These are phyloP conservation scores for Neonectria punicea DNA, from an alignment of 2,329 filamentous ascomycete species.

Conservation along the genomic window DNA sequence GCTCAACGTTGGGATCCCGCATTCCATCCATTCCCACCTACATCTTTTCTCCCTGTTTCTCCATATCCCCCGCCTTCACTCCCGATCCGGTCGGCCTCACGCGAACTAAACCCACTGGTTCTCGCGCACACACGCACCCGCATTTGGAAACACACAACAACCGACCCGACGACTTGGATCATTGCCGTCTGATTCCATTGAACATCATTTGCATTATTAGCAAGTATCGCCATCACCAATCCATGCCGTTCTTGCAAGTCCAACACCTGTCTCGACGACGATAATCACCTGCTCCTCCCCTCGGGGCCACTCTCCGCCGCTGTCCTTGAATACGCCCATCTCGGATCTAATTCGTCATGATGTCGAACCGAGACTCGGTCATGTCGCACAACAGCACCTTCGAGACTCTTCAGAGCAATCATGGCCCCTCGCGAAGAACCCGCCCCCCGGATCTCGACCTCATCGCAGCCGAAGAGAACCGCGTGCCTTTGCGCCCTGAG, in stretches of 20 bases:
- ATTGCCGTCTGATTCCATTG: not conserved
- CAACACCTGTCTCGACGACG: slow-evolving; percentile 26
- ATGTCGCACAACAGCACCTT: slow-evolving; percentile 39
- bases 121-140: slow-evolving; percentile 24
- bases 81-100: not conserved
- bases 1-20: slow-evolving; percentile 28
- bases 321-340: not conserved
- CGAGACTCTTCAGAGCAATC: slow-evolving; percentile 40
- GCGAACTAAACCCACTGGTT: slow-evolving; percentile 1
- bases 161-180: slow-evolving; percentile 11
- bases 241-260: slow-evolving; percentile 31
- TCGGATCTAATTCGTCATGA: slow-evolving; percentile 9
- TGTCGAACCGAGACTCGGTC: slow-evolving; percentile 42
- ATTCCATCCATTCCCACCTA: slow-evolving; percentile 31
- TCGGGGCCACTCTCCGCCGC: slow-evolving; percentile 10
- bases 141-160: not conserved
- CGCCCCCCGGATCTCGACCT: slow-evolving; percentile 41
- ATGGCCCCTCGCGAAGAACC: slow-evolving; percentile 34
- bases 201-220: not conserved
- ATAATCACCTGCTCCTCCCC: slow-evolving; percentile 21
- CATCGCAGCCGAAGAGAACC: slow-evolving; percentile 46
- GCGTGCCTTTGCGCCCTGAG: slow-evolving; percentile 55
- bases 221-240: slow-evolving; percentile 15
- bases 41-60: slow-evolving; percentile 13
- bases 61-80: not conserved